These are phyloP conservation scores for Diaporthe humulicola DNA, from an alignment of 2,329 filamentous ascomycete genomes.

Conservation along the genomic window DNA sequence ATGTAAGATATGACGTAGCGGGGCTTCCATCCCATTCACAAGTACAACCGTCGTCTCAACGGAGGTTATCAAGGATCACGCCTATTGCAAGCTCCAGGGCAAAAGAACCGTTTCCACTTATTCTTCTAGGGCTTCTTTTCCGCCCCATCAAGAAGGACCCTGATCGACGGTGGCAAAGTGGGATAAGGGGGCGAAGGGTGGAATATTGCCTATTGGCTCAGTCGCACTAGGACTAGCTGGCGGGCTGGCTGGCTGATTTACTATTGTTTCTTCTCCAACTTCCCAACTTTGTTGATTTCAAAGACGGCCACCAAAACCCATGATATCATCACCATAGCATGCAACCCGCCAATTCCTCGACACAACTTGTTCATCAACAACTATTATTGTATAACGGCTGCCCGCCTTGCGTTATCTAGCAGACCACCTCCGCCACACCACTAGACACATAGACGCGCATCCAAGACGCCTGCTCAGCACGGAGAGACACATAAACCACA, in stretches of 20 bases:
- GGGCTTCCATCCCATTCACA: background rate
- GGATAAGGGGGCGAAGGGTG: background rate
- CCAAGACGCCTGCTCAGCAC: background rate
- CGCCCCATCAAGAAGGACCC: background rate
- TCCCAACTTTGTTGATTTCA: background rate
- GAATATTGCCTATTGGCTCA: background rate
- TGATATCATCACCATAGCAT: too few relatives aligned
- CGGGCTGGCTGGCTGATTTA: background rate
- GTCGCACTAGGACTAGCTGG: too few relatives aligned
- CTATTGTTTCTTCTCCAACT: background rate
- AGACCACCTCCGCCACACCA: too few relatives aligned
- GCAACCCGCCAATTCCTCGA: too few relatives aligned
- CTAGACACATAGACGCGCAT: too few relatives aligned
- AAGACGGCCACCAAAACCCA: too few relatives aligned
- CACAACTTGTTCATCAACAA: too few relatives aligned
- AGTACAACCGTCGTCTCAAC: background rate
- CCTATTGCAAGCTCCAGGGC: background rate
- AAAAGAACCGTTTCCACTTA: background rate
- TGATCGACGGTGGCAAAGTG: background rate
- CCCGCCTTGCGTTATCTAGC: too few relatives aligned
- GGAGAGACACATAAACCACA: background rate
- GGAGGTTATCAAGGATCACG: background rate
- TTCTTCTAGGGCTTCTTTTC: background rate
- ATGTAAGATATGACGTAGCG: background rate
- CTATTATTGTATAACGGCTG: too few relatives aligned